Conservation (phyloP, 352 stramenopile genomes). For the Pythium rishiriense region DNA sequence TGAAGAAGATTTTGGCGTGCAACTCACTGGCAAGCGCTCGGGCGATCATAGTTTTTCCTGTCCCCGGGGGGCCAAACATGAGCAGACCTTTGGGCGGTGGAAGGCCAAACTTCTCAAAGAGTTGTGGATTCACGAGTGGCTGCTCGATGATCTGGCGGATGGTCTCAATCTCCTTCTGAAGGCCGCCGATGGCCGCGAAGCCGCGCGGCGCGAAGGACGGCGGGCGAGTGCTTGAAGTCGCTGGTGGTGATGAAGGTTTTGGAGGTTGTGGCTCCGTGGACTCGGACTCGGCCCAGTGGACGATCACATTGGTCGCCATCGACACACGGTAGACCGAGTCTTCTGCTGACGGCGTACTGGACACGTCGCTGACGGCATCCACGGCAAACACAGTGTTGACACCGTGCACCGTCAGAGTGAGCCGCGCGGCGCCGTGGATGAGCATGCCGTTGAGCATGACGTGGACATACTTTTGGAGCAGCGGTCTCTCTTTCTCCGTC, state of each 20-base stretch:
- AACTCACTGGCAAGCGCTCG: constrained; percentile 91
- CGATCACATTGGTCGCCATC: constrained; percentile 14
- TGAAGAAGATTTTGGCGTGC: constrained; percentile 92
- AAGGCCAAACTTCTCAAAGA: constrained; percentile 93
- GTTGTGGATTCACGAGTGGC: constrained; percentile 91
- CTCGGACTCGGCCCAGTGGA: constrained; percentile 12
- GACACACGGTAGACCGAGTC: constrained; percentile 23
- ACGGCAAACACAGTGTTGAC: constrained; percentile 56
- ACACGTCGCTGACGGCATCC: background rate
- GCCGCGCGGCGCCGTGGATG: constrained; percentile 46
- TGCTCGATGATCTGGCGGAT: constrained; percentile 97
- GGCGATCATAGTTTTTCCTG: constrained; percentile 96
- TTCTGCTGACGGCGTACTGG: background rate
- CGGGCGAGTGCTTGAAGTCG: background rate
- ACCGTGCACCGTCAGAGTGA: constrained; percentile 65
- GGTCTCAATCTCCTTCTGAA: constrained; percentile 91
- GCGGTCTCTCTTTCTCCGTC: constrained; percentile 54
- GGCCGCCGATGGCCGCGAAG: constrained; percentile 83
- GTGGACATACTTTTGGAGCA: constrained; percentile 57
- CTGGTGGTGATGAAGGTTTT: constrained; percentile 3
- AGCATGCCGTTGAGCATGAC: constrained; percentile 69
- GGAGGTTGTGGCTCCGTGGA: background rate
- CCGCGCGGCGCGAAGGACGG: constrained; percentile 32
- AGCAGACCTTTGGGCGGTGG: constrained; percentile 95
- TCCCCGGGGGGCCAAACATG: constrained; percentile 94